Evolutionary conservation across 306 rosid genomes (phyloP).

Genomic region (Begonia loranthoides): DNA sequence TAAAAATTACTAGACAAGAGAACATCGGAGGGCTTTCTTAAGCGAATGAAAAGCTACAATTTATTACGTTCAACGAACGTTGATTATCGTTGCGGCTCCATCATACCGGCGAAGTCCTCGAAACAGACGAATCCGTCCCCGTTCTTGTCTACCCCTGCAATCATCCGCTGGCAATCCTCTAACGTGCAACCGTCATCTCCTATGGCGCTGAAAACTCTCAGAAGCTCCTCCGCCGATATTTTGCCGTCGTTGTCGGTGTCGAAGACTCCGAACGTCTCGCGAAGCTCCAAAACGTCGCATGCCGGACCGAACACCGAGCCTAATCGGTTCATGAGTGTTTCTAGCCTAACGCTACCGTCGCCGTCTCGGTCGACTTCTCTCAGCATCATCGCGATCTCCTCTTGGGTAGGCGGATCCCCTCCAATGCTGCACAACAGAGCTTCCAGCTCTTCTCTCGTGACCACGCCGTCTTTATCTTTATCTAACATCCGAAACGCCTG

Average conservation of each 20-base stretch:
- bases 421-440: slow-evolving; percentile 42
- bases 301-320: slow-evolving; percentile 24
- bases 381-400: slow-evolving; percentile 49
- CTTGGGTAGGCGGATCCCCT: slow-evolving; percentile 24
- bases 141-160: slow-evolving; percentile 54
- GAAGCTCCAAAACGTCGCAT: slow-evolving; percentile 23
- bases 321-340: slow-evolving; percentile 31
- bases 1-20: background rate
- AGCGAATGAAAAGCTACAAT: background rate
- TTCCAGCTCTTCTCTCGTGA: slow-evolving; percentile 46
- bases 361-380: slow-evolving; percentile 45
- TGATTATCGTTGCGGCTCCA: slow-evolving; percentile 50
- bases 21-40: background rate
- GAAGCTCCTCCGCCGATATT: slow-evolving; percentile 77
- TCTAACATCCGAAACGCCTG: slow-evolving; percentile 48
- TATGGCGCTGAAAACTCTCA: slow-evolving; percentile 39
- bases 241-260: slow-evolving; percentile 74
- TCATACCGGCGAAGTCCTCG: slow-evolving; percentile 73
- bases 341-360: slow-evolving; percentile 33
- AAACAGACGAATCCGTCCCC: slow-evolving; percentile 90
- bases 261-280: slow-evolving; percentile 52
- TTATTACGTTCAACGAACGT: background rate
- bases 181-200: slow-evolving; percentile 83
- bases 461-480: slow-evolving; percentile 44
- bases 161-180: slow-evolving; percentile 89